Percentiles rank a stretch among this genome's conserved stretches.
Conservation (phyloP, 2,329 filamentous ascomycete genomes). For the Botrytis paeoniae region DNA sequence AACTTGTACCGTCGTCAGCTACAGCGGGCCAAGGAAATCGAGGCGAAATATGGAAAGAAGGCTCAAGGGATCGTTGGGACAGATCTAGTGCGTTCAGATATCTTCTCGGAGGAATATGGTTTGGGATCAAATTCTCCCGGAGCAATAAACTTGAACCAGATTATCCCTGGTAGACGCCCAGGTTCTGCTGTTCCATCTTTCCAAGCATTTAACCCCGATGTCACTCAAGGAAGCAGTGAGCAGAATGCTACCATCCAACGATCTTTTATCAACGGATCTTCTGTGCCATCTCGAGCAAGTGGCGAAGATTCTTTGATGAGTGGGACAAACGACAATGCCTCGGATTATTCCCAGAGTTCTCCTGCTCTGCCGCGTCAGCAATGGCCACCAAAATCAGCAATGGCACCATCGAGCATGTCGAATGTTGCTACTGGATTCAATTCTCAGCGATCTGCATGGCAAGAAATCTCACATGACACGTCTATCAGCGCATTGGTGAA, state of each 20-base stretch:
- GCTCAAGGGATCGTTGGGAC: constrained; percentile 24
- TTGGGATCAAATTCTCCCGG: constrained; percentile 51
- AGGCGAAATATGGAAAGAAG: constrained; percentile 54
- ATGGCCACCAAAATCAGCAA: constrained; percentile 38
- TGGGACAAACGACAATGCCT: constrained; percentile 45
- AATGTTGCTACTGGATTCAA: constrained; percentile 41
- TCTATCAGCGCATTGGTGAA: constrained; percentile 64
- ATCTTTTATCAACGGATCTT: constrained; percentile 54
- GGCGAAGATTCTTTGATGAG: constrained; percentile 62
- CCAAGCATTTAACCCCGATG: constrained; percentile 58
- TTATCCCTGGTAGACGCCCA: constrained; percentile 51
- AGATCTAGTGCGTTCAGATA: constrained; percentile 47
- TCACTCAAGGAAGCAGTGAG: constrained; percentile 40
- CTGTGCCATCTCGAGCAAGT: constrained; percentile 42
- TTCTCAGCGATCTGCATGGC: constrained; percentile 58
- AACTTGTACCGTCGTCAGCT: constrained; percentile 72
- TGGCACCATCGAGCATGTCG: constrained; percentile 41
- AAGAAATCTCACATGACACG: constrained; percentile 54
- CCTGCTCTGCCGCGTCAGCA: constrained; percentile 48
- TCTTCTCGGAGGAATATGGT: constrained; percentile 37
- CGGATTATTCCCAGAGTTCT: constrained; percentile 43
- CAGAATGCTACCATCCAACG: constrained; percentile 39
- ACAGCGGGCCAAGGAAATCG: constrained; percentile 58
- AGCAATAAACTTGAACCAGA: constrained; percentile 61
- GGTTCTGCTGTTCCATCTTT: constrained; percentile 34